Evolutionary conservation across 495 filamentous ascomycete genomes (phyloP).

Genomic region (Poronia punctata): DNA sequence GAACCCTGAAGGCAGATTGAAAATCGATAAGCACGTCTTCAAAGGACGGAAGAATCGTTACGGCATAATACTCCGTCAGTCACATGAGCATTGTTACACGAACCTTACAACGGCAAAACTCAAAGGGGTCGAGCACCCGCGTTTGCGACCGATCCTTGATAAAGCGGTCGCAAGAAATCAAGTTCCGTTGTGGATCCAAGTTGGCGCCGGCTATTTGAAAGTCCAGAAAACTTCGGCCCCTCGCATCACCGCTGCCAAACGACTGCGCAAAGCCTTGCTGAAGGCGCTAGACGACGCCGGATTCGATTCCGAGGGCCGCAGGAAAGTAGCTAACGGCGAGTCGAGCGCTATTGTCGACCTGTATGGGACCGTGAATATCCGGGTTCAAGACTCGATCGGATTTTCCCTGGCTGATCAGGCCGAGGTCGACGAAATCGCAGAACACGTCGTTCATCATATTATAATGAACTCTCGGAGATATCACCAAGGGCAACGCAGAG

Average conservation of each 20-base stretch:
- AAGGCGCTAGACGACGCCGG: slow-evolving; percentile 50
- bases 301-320: slow-evolving; percentile 47
- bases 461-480: too few relatives aligned
- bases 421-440: too few relatives aligned
- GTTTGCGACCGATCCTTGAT: slow-evolving; percentile 21
- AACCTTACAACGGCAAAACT: slow-evolving; percentile 23
- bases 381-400: too few relatives aligned
- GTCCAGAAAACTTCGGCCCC: too few relatives aligned
- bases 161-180: slow-evolving; percentile 22
- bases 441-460: too few relatives aligned
- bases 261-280: slow-evolving; percentile 45
- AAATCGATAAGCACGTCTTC: too few relatives aligned
- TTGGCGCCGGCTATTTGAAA: slow-evolving; percentile 17
- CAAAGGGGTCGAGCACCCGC: slow-evolving; percentile 24
- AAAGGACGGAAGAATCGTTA: slow-evolving; percentile 2
- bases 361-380: slow-evolving; percentile 25
- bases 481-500: too few relatives aligned
- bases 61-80: slow-evolving; percentile 4
- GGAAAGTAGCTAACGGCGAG: slow-evolving; percentile 8
- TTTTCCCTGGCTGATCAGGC: too few relatives aligned
- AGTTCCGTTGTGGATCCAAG: slow-evolving; percentile 46
- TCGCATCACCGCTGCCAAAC: too few relatives aligned
- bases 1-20: too few relatives aligned
- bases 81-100: slow-evolving; percentile 16
- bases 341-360: slow-evolving; percentile 12